Percentiles rank a stretch among this genome's conserved stretches.
Conservation (phyloP, 2,329 filamentous ascomycete species). For the Epichloe baconii region DNA sequence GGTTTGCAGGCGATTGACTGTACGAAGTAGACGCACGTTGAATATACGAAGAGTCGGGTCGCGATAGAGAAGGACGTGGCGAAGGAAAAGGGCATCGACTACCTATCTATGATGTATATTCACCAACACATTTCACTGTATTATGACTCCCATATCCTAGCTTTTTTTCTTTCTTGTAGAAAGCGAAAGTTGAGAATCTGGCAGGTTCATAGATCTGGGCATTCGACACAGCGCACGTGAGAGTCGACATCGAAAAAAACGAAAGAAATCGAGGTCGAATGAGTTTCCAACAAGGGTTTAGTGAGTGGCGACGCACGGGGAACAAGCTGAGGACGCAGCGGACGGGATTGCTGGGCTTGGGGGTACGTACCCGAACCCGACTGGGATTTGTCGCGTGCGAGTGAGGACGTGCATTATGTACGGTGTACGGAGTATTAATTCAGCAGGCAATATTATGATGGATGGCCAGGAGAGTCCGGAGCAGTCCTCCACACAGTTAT, state of each 20-base stretch:
- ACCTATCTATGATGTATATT: not conserved
- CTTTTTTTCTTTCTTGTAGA: too few species aligned
- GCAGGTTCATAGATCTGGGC: not conserved
- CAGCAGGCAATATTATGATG: too few species aligned
- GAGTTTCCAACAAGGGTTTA: not conserved
- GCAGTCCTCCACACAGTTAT: too few species aligned
- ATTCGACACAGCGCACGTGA: not conserved
- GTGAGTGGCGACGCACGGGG: too few species aligned
- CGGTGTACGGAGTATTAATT: too few species aligned
- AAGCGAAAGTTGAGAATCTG: not conserved
- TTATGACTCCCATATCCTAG: not conserved
- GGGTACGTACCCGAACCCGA: too few species aligned
- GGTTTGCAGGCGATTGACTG: not conserved
- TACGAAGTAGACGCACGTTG: not conserved
- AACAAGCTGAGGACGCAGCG: not conserved
- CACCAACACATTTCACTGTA: not conserved
- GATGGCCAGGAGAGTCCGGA: too few species aligned
- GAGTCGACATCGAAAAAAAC: not conserved
- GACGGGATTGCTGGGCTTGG: not conserved
- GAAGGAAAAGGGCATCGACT: not conserved
- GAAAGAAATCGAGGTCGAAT: not conserved
- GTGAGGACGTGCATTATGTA: too few species aligned
- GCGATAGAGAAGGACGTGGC: too few species aligned
- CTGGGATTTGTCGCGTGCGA: too few species aligned
- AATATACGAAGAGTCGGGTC: too few species aligned